Evolutionary conservation across 2,329 filamentous ascomycete genomes (phyloP), one percentile per base, ranked within the genome.

Genomic region (Fusarium acutatum): DNA sequence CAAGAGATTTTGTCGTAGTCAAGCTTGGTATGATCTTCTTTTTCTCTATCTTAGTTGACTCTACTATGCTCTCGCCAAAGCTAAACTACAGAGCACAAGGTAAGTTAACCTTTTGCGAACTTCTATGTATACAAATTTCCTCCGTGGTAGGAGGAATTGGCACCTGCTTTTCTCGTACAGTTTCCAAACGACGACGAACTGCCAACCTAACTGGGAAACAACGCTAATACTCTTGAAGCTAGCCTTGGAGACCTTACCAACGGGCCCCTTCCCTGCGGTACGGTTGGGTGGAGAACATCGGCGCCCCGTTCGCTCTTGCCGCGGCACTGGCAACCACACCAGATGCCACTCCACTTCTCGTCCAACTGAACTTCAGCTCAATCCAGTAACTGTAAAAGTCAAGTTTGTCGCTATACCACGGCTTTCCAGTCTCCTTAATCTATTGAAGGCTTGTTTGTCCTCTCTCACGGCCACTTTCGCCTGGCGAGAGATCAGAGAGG

Each of bases 231-330:
- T 15, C 24, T 34, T 28, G 10, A 22, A 18, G 56, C 57, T 74
- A 71, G 71, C 52, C 34, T 38, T 32, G 6, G 9, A 56, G 28
- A 32, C 26, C 17, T 57, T 30, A 32, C 47, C 28, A 40, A 47
- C 40, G 53, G 72, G 69, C 50, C 49, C 59, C 56, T 64, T 73
- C 61, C 68, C 54, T 74, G 28, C 41, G 26, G 44, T 62, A 57
- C 61, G 41, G 56, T 41, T 58, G 46, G 59, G 64, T 71, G 66
- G 49, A 49, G 52, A 58, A 43, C 12, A 63, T 64, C 70, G 56
- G 63, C 50, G 58, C 50, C 61, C 67, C 43, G 53, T 66, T 74
- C 67, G 50, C 67, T 75, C 72, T 70, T 75, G 67, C 70, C 73
- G 70, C 73, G 73, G 70, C 60, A 64, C 72, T 73, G 46, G 37